These are phyloP conservation scores for Phytophthora idaei DNA, from an alignment of 352 stramenopile genomes.

Conservation along the genomic window DNA sequence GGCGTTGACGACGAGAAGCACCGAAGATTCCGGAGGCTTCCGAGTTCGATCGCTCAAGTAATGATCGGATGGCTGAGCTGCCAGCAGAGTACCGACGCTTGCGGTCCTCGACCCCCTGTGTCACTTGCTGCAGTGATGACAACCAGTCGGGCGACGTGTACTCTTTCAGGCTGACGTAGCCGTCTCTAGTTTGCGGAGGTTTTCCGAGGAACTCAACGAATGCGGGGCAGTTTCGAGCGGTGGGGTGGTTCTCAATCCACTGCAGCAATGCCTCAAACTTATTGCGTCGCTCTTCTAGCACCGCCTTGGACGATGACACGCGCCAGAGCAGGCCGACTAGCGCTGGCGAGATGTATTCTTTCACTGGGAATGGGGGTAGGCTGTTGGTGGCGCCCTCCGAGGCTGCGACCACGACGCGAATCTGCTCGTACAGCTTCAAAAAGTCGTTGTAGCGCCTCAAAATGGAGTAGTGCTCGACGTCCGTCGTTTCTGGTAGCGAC, in stretches of 20 bases:
- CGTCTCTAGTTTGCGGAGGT: slow-evolving; percentile 57
- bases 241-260: slow-evolving; percentile 62
- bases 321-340: slow-evolving; percentile 59
- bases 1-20: slow-evolving; percentile 17
- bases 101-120: slow-evolving; percentile 25
- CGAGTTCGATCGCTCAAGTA: slow-evolving; percentile 27
- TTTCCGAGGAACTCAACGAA: slow-evolving; percentile 63
- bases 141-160: slow-evolving; percentile 75
- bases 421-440: slow-evolving; percentile 54
- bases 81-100: slow-evolving; percentile 47
- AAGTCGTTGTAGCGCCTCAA: slow-evolving; percentile 75
- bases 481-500: slow-evolving; percentile 9
- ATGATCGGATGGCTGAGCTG: slow-evolving; percentile 28
- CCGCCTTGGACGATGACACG: slow-evolving; percentile 41
- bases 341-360: slow-evolving; percentile 56
- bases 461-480: slow-evolving; percentile 63
- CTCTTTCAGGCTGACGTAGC: slow-evolving; percentile 78
- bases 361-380: slow-evolving; percentile 56
- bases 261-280: slow-evolving; percentile 63
- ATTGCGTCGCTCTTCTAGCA: slow-evolving; percentile 58
- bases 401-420: slow-evolving; percentile 31
- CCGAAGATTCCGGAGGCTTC: slow-evolving; percentile 1
- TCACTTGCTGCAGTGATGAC: slow-evolving; percentile 61
- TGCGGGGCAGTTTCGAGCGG: slow-evolving; percentile 39
- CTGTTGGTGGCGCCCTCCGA: slow-evolving; percentile 20